phyloP scores from a whole-genome alignment of 73 alveolate species.

The Stentor roeselii region DNA sequence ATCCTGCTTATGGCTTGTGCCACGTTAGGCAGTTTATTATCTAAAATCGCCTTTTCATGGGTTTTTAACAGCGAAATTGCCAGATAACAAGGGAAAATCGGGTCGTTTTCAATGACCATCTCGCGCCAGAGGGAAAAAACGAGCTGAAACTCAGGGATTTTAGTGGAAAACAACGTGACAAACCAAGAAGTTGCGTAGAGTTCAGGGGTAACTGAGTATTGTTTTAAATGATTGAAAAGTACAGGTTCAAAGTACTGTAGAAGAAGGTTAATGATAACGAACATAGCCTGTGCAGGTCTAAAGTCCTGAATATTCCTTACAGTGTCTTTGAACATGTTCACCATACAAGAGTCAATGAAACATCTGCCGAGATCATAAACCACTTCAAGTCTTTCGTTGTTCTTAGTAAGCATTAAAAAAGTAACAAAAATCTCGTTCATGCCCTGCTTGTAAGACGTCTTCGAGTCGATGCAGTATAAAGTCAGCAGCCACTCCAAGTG shows the following conservation, averaged over 20 bases:
- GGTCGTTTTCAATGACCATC: neutral
- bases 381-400: neutral
- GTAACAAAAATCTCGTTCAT: conserved; percentile 69
- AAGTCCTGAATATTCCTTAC: neutral
- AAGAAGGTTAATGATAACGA: neutral
- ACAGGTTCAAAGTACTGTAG: neutral
- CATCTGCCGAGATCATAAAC: neutral
- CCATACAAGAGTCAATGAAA: neutral
- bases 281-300: neutral
- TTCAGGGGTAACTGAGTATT: neutral
- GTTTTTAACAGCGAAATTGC: neutral
- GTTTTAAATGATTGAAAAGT: neutral
- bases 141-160: neutral
- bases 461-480: conserved; percentile 48
- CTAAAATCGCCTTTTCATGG: neutral
- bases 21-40: neutral
- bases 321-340: conserved; percentile 1
- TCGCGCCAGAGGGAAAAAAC: neutral
- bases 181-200: conserved; percentile 24
- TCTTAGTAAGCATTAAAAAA: conserved; percentile 40
- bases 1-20: neutral
- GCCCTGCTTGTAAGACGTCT: conserved; percentile 65
- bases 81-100: neutral
- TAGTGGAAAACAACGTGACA: neutral
- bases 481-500: conserved; percentile 58